Percentiles rank a stretch among this genome's conserved stretches.
phyloP scores from a whole-genome alignment of 1,139 yeast genomes.

The Candida glucosophila region DNA sequence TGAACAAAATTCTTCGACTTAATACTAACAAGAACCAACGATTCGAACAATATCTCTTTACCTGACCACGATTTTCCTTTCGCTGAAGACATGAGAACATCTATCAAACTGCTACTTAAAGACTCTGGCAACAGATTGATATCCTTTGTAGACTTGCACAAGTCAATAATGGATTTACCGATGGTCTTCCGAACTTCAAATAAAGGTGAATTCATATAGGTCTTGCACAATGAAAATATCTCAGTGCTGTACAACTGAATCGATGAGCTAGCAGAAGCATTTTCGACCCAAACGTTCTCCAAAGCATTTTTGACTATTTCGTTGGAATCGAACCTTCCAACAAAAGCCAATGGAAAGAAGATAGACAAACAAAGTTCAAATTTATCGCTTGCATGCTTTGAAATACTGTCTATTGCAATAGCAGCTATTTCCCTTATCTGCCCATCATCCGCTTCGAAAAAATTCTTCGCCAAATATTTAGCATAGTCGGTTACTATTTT shows the following conservation, averaged over 20 bases:
- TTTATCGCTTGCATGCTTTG: constrained; percentile 63
- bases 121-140: constrained; percentile 20
- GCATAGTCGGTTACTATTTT: constrained; percentile 50
- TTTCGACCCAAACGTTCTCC: constrained; percentile 71
- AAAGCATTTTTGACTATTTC: constrained; percentile 40
- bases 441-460: constrained; percentile 51
- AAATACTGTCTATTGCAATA: constrained; percentile 55
- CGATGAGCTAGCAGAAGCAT: constrained; percentile 69
- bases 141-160: constrained; percentile 38
- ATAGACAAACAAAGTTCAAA: constrained; percentile 59
- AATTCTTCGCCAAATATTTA: constrained; percentile 40
- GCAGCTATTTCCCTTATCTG: constrained; percentile 48
- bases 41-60: constrained; percentile 66
- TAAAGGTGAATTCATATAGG: constrained; percentile 46
- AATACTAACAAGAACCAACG: constrained; percentile 52
- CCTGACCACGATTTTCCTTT: constrained; percentile 86
- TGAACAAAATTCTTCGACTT: constrained; percentile 22
- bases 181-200: constrained; percentile 64
- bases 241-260: constrained; percentile 67
- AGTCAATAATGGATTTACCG: constrained; percentile 60
- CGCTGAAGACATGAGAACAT: constrained; percentile 52
- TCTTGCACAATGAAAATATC: constrained; percentile 45
- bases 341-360: constrained; percentile 69
- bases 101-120: constrained; percentile 32
- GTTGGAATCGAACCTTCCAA: constrained; percentile 65